Conservation (phyloP, 179 eudicot species). For the Gypsophila paniculata region DNA sequence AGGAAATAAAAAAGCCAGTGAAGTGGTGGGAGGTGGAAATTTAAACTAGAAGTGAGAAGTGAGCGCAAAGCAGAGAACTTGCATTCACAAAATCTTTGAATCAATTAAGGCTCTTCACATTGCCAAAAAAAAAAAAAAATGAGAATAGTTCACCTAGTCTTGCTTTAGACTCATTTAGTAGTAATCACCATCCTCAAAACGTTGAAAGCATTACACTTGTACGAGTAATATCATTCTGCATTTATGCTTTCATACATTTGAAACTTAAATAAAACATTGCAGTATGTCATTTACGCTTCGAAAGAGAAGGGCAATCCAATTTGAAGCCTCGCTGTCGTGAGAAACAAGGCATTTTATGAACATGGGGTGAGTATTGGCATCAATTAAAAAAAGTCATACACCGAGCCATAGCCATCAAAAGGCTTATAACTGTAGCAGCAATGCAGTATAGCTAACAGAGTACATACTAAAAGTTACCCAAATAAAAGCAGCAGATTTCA, state of each 20-base stretch:
- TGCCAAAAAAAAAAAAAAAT: background rate
- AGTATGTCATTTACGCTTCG: slow-evolving; percentile 1
- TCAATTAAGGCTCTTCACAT: background rate
- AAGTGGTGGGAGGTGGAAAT: background rate
- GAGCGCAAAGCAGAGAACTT: background rate
- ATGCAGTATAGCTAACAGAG: too few species aligned
- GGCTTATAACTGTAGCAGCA: background rate
- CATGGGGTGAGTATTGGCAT: background rate
- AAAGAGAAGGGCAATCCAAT: background rate
- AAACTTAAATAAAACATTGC: background rate
- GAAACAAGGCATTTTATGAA: background rate
- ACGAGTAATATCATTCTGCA: background rate
- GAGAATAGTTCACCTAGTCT: background rate
- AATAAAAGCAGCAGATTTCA: background rate
- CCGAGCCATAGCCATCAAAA: background rate
- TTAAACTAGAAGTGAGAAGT: background rate
- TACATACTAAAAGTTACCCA: background rate
- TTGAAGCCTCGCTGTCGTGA: background rate
- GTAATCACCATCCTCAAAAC: background rate
- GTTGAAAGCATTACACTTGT: background rate
- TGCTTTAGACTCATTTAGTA: background rate
- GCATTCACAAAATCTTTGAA: background rate
- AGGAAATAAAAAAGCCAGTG: background rate
- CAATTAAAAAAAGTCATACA: background rate
- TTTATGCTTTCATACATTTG: background rate